These are phyloP conservation scores for Coemansia sp. DNA, from an alignment of 192 early-diverging fungal species.

Conservation along the genomic window DNA sequence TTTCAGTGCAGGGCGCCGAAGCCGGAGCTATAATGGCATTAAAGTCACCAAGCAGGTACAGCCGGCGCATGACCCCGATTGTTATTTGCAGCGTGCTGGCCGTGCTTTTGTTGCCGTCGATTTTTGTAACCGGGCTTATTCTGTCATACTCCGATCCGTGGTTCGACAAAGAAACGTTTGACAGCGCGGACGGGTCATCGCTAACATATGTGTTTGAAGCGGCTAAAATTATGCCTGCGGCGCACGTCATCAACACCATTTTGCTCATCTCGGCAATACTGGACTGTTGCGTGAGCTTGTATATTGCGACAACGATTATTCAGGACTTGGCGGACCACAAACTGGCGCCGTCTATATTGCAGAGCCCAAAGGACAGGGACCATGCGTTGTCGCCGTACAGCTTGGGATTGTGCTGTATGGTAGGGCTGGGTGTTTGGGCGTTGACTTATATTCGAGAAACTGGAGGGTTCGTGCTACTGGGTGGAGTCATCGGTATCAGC, in stretches of 20 bases:
- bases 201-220: constrained; percentile 22
- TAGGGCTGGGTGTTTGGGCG: constrained; percentile 15
- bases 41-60: constrained; percentile 10
- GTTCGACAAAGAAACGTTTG: constrained; percentile 6
- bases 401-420: constrained; percentile 10
- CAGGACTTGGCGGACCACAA: constrained; percentile 16
- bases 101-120: constrained; percentile 10
- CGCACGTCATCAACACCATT: constrained; percentile 20
- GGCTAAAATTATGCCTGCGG: constrained; percentile 12
- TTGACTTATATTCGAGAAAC: constrained; percentile 10
- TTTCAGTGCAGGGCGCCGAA: constrained; percentile 18
- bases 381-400: constrained; percentile 10
- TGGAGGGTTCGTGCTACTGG: constrained; percentile 11
- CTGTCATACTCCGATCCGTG: constrained; percentile 9
- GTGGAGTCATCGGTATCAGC: constrained; percentile 15
- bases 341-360: constrained; percentile 17
- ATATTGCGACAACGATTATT: constrained; percentile 10
- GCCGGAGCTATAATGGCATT: constrained; percentile 13
- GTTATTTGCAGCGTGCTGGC: constrained; percentile 12
- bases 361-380: background rate
- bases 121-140: constrained; percentile 22
- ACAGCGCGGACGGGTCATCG: constrained; percentile 9
- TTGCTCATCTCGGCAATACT: constrained; percentile 15
- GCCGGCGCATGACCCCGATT: constrained; percentile 5
- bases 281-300: constrained; percentile 21